Evolutionary conservation across 495 filamentous ascomycete species (phyloP).

Genomic region (Trichoderma virens): DNA sequence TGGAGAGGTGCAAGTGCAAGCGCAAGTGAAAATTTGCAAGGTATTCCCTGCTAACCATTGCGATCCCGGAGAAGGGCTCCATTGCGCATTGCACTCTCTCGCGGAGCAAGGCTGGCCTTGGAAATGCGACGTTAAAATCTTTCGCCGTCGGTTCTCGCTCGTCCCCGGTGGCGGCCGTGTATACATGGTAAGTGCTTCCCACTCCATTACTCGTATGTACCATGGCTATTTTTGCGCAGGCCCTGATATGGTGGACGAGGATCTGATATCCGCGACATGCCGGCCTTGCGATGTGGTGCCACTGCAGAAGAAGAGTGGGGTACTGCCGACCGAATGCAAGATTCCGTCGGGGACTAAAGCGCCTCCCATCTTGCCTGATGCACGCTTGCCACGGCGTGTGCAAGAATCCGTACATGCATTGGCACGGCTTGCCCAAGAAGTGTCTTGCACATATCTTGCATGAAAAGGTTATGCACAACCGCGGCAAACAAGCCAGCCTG

Average conservation of each 20-base stretch:
- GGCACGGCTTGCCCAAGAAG: not conserved
- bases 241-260: not conserved
- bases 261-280: constrained; percentile 8
- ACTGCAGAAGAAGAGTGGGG: constrained; percentile 8
- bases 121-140: too few species aligned
- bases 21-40: not conserved
- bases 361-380: constrained; percentile 7
- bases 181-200: too few species aligned
- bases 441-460: constrained; percentile 4
- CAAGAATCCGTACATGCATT: constrained; percentile 5
- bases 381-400: constrained; percentile 2
- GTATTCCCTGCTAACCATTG: not conserved
- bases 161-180: not conserved
- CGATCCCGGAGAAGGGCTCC: constrained; percentile 1
- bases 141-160: not conserved
- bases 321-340: constrained; percentile 8
- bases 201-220: not conserved
- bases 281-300: constrained; percentile 3
- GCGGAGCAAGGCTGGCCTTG: not conserved
- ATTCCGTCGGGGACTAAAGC: constrained; percentile 9
- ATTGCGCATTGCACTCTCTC: not conserved
- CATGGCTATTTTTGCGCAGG: not conserved
- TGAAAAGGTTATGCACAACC: not conserved
- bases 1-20: not conserved
- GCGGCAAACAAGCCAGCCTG: not conserved